phyloP scores from a whole-genome alignment of 1,284 basidiomycete genomes.

The Leccinum laetum region DNA sequence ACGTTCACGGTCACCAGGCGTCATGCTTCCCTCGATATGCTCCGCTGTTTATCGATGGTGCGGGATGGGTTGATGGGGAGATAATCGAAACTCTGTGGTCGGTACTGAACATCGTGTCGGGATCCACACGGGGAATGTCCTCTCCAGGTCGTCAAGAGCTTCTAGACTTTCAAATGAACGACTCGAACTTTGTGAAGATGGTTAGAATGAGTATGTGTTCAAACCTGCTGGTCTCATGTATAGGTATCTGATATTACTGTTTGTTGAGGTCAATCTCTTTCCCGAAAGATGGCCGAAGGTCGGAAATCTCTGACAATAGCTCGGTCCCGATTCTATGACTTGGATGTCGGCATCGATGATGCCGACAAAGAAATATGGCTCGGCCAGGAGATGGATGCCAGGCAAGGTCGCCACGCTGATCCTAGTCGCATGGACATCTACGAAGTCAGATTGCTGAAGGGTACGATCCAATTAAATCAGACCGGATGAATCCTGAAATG shows the following conservation, averaged over 20 bases:
- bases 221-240: background rate
- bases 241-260: background rate
- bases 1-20: slow-evolving; percentile 10
- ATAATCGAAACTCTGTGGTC: background rate
- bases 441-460: background rate
- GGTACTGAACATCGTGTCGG: background rate
- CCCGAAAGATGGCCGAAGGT: background rate
- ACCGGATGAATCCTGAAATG: background rate
- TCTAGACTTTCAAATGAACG: background rate
- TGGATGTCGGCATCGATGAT: background rate
- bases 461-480: background rate
- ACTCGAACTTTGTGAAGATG: background rate
- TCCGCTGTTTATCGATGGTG: background rate
- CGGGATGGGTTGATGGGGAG: background rate
- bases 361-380: background rate
- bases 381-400: background rate
- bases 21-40: slow-evolving; percentile 8
- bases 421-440: background rate
- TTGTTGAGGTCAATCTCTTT: background rate
- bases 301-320: background rate
- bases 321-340: background rate
- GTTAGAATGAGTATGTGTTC: background rate
- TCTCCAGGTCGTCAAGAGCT: background rate
- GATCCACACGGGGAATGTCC: background rate
- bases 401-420: background rate